Percentiles rank a stretch among this genome's conserved stretches.
Conservation (phyloP, 805 yeast genomes). For the Teunomyces tritomae region DNA sequence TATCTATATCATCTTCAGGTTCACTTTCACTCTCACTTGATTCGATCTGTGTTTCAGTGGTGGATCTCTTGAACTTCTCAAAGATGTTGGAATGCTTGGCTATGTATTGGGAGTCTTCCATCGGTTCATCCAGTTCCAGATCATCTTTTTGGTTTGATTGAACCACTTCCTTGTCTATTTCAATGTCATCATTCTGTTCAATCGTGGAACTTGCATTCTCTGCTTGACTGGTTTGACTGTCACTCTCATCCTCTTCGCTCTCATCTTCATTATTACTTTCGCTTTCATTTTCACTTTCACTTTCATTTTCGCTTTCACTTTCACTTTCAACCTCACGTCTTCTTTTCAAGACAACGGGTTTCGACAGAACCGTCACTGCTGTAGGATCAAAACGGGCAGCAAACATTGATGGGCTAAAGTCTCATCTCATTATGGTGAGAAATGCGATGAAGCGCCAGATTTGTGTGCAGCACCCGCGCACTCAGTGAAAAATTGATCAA, state of each 20-base stretch:
- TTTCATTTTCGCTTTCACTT: conserved; percentile 12
- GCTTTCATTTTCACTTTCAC: conserved; percentile 2
- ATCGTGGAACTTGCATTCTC: neutral
- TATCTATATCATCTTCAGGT: conserved; percentile 16
- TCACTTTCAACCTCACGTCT: conserved; percentile 4
- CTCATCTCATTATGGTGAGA: neutral
- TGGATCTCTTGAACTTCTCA: conserved; percentile 16
- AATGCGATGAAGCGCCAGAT: neutral
- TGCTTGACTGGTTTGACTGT: conserved; percentile 8
- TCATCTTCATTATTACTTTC: conserved; percentile 1
- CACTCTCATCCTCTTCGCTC: conserved; percentile 8
- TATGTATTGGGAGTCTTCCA: conserved; percentile 13
- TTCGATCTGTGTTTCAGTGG: conserved; percentile 31
- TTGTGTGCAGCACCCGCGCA: neutral
- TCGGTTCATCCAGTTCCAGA: conserved; percentile 14
- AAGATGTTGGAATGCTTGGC: conserved; percentile 23
- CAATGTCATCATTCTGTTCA: conserved; percentile 15
- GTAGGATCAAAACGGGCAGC: conserved; percentile 63
- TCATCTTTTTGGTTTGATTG: conserved; percentile 4
- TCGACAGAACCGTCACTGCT: neutral
- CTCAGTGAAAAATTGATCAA: conserved; percentile 2
- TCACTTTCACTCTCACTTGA: conserved; percentile 12
- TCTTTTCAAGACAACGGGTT: neutral
- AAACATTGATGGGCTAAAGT: conserved; percentile 45
- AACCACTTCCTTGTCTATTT: conserved; percentile 6